Evolutionary conservation across 2,329 filamentous ascomycete species (phyloP).

Genomic region (Colletotrichum horii): DNA sequence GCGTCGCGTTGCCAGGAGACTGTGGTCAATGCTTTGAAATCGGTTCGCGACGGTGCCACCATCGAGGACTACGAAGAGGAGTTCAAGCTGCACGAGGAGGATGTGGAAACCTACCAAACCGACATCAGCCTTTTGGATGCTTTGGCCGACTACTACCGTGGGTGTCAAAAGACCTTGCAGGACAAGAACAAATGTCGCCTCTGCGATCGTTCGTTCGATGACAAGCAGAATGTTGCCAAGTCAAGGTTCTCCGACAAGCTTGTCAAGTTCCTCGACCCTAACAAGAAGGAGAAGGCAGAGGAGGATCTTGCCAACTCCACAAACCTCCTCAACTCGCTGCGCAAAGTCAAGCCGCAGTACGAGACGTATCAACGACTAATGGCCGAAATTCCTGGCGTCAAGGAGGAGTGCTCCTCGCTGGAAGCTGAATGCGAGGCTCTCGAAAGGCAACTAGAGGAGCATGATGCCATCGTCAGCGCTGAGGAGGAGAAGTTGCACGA

Average conservation of each 20-base stretch:
- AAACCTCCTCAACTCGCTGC: slow-evolving; percentile 61
- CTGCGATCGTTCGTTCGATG: slow-evolving; percentile 74
- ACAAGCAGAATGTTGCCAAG: slow-evolving; percentile 58
- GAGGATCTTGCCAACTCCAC: slow-evolving; percentile 60
- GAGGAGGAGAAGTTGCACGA: slow-evolving; percentile 72
- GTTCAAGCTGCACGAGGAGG: slow-evolving; percentile 55
- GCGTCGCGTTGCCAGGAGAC: slow-evolving; percentile 64
- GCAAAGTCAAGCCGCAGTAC: slow-evolving; percentile 69
- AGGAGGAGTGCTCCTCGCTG: slow-evolving; percentile 65
- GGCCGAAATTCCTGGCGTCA: slow-evolving; percentile 72
- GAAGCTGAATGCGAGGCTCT: slow-evolving; percentile 67
- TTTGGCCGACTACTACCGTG: slow-evolving; percentile 73
- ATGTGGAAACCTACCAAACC: slow-evolving; percentile 65
- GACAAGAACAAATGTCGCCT: slow-evolving; percentile 77
- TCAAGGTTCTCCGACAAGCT: slow-evolving; percentile 72
- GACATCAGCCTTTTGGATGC: slow-evolving; percentile 74
- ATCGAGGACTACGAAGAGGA: slow-evolving; percentile 61
- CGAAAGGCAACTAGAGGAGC: slow-evolving; percentile 67
- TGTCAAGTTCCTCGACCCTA: slow-evolving; percentile 65
- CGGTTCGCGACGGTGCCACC: slow-evolving; percentile 47
- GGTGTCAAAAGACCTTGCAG: slow-evolving; percentile 69
- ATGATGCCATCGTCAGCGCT: slow-evolving; percentile 70
- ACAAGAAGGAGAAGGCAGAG: slow-evolving; percentile 66
- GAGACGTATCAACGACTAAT: slow-evolving; percentile 77
- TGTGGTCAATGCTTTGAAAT: slow-evolving; percentile 54